Evolutionary conservation across 2,329 filamentous ascomycete genomes (phyloP).

Genomic region (Arthroderma uncinatum): DNA sequence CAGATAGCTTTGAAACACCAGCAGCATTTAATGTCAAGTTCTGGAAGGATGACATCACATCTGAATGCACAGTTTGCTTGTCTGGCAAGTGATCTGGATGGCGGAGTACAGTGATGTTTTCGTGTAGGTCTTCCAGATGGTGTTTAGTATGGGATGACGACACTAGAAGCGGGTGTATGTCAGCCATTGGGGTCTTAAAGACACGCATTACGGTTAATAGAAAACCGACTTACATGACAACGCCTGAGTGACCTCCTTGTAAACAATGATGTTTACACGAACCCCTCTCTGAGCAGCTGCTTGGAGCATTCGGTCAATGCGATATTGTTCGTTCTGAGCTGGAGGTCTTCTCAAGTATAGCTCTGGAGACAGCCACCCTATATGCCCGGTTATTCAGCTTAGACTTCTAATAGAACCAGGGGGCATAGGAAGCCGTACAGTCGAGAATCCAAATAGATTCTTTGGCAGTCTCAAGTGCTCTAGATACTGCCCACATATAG

Average conservation of each 20-base stretch:
- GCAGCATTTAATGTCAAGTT: conserved; percentile 45
- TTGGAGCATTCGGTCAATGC: conserved; percentile 78
- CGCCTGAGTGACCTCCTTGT: conserved; percentile 79
- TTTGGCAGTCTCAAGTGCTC: conserved; percentile 76
- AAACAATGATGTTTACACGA: conserved; percentile 86
- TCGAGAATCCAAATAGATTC: conserved; percentile 94
- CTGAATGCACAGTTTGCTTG: conserved; percentile 53
- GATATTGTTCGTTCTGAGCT: conserved; percentile 69
- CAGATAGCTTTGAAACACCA: conserved; percentile 52
- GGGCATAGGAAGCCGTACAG: conserved; percentile 47
- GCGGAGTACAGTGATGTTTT: conserved; percentile 85
- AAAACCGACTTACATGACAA: conserved; percentile 54
- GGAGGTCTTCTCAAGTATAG: conserved; percentile 74
- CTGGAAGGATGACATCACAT: conserved; percentile 45
- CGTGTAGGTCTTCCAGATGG: conserved; percentile 84
- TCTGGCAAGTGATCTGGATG: conserved; percentile 81
- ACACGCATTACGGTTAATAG: conserved; percentile 9
- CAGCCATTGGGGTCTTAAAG: neutral
- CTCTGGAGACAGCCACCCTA: conserved; percentile 89
- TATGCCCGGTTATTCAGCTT: conserved; percentile 29
- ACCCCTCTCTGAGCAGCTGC: conserved; percentile 82
- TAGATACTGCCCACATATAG: conserved; percentile 90
- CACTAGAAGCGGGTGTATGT: conserved; percentile 36
- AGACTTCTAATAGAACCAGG: conserved; percentile 51
- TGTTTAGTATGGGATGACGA: conserved; percentile 79